Conservation (phyloP, 129 eudicot genomes). For the Flaveria trinervia region DNA sequence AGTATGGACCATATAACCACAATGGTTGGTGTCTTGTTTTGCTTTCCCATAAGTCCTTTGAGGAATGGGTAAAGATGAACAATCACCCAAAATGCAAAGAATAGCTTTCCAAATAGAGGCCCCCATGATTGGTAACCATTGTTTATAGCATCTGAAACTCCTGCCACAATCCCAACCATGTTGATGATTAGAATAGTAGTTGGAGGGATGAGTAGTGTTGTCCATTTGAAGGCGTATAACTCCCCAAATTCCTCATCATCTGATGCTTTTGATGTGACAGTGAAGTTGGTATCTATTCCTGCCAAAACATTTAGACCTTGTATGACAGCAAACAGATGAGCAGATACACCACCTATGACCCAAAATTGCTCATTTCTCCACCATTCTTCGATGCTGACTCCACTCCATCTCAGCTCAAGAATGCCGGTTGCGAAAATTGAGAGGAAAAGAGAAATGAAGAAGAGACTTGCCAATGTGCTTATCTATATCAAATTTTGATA, state of each 20-base stretch:
- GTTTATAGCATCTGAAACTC: conserved; percentile 90
- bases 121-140: conserved; percentile 95
- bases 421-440: conserved; percentile 87
- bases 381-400: conserved; percentile 98
- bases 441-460: conserved; percentile 88
- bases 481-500: conserved; percentile 47
- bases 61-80: conserved; percentile 92
- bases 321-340: conserved; percentile 86
- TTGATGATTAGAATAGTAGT: conserved; percentile 84
- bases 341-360: conserved; percentile 95
- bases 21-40: conserved; percentile 91
- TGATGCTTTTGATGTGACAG: conserved; percentile 81
- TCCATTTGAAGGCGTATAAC: conserved; percentile 87
- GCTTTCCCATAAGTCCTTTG: conserved; percentile 90
- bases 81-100: conserved; percentile 89
- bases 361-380: conserved; percentile 98
- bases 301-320: conserved; percentile 86
- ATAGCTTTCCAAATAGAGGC: conserved; percentile 83
- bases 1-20: conserved; percentile 86
- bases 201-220: conserved; percentile 86
- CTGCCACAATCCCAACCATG: conserved; percentile 89
- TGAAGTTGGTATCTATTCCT: conserved; percentile 86
- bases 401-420: conserved; percentile 96
- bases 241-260: conserved; percentile 92
- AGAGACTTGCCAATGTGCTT: conserved; percentile 92